phyloP scores from a whole-genome alignment of 805 yeast species.

The Wickerhamiella dianesei region DNA sequence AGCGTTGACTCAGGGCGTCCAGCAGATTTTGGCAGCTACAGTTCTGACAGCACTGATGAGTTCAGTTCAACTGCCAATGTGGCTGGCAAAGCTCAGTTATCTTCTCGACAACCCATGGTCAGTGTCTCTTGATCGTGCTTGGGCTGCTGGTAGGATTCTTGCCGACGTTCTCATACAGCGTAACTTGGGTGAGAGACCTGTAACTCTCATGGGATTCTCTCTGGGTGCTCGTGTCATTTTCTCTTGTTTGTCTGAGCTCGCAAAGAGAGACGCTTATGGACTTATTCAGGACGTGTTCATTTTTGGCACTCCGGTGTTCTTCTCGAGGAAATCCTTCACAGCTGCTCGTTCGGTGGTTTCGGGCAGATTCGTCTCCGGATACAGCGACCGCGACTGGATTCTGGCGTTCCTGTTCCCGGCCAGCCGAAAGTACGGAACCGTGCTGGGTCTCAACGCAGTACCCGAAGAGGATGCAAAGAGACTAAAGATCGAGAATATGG shows the following conservation, averaged over 20 bases:
- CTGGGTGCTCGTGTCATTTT: conserved; percentile 85
- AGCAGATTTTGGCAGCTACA: conserved; percentile 88
- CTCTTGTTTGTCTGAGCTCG: conserved; percentile 77
- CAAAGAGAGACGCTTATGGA: conserved; percentile 76
- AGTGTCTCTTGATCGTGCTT: conserved; percentile 90
- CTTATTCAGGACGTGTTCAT: conserved; percentile 75
- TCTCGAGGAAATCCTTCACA: conserved; percentile 61
- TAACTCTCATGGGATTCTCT: conserved; percentile 85
- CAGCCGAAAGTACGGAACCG: conserved; percentile 82
- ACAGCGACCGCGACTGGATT: conserved; percentile 88
- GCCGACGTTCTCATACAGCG: conserved; percentile 84
- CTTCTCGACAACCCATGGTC: conserved; percentile 95
- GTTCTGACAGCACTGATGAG: conserved; percentile 81
- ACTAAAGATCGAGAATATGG: conserved; percentile 54
- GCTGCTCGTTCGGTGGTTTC: conserved; percentile 75
- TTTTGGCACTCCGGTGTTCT: conserved; percentile 80
- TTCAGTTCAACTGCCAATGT: conserved; percentile 86
- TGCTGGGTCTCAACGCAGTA: conserved; percentile 77
- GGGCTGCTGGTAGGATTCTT: conserved; percentile 83
- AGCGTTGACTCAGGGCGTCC: conserved; percentile 82
- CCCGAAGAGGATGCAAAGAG: conserved; percentile 17
- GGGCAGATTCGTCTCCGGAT: conserved; percentile 83
- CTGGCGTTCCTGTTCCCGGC: conserved; percentile 90
- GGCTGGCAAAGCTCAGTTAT: conserved; percentile 75
- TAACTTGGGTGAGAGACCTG: conserved; percentile 83